These are phyloP conservation scores for Neofusicoccum kwambonambiense DNA, from an alignment of 2,329 filamentous ascomycete species.

Conservation along the genomic window DNA sequence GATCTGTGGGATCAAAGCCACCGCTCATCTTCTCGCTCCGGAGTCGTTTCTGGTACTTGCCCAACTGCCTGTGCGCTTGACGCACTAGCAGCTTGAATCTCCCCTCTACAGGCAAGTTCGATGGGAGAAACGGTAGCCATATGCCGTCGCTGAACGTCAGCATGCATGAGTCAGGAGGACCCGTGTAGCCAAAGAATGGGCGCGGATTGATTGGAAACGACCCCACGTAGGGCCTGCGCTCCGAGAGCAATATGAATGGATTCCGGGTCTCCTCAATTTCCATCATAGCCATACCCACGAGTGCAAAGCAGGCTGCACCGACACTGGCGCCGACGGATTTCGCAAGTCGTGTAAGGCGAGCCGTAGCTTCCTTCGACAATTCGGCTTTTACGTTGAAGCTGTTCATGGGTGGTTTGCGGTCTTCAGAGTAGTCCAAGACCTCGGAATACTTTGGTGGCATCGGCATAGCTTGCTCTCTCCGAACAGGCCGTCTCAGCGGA, in stretches of 20 bases:
- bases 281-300: slow-evolving; percentile 49
- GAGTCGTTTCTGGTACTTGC: slow-evolving; percentile 43
- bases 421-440: slow-evolving; percentile 40
- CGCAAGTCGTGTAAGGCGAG: slow-evolving; percentile 3
- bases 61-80: slow-evolving; percentile 44
- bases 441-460: slow-evolving; percentile 33
- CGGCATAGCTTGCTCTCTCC: slow-evolving; percentile 21
- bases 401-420: slow-evolving; percentile 37
- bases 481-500: slow-evolving; percentile 34
- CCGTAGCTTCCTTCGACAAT: slow-evolving; percentile 36
- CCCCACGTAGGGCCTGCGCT: slow-evolving; percentile 42
- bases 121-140: slow-evolving; percentile 43
- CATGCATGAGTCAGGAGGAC: slow-evolving; percentile 46
- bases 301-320: slow-evolving; percentile 47
- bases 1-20: slow-evolving; percentile 36
- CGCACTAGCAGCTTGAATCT: slow-evolving; percentile 41
- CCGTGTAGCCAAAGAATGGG: slow-evolving; percentile 40
- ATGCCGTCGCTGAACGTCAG: slow-evolving; percentile 49
- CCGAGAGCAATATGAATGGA: slow-evolving; percentile 26
- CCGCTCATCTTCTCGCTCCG: slow-evolving; percentile 26
- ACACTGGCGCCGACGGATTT: slow-evolving; percentile 33
- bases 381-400: slow-evolving; percentile 30
- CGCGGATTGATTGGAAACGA: slow-evolving; percentile 50
- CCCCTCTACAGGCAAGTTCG: slow-evolving; percentile 33
- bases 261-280: slow-evolving; percentile 38